A percentile compares a stretch with the other conserved stretches of the same genome.
phyloP scores from a whole-genome alignment of 2,329 filamentous ascomycete genomes.

The Cercospora zeae-maydis region DNA sequence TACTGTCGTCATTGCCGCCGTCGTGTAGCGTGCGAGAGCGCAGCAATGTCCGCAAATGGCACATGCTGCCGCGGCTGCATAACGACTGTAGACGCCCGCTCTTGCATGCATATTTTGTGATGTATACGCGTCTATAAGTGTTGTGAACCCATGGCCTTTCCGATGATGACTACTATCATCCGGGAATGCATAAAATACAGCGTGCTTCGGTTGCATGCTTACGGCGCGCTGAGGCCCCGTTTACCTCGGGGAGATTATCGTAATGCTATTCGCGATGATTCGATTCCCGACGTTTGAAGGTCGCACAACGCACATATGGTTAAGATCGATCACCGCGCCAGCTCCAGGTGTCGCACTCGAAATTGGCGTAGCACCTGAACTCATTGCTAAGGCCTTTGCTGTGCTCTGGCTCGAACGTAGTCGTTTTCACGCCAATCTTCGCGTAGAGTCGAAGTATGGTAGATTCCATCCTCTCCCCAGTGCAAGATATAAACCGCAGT shows the following conservation, averaged over 20 bases:
- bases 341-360: conserved; percentile 53
- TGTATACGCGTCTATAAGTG: neutral
- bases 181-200: neutral
- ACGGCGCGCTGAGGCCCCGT: neutral
- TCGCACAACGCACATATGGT: neutral
- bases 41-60: neutral
- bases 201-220: neutral
- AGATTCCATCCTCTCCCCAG: conserved; percentile 70
- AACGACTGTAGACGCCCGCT: neutral
- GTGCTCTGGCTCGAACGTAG: conserved; percentile 66
- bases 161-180: neutral
- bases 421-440: conserved; percentile 59
- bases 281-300: too few species aligned
- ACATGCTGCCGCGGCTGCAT: neutral
- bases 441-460: conserved; percentile 66
- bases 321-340: conserved; percentile 20
- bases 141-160: neutral
- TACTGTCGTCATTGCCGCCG: neutral
- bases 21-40: neutral
- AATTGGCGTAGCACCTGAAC: conserved; percentile 77
- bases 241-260: too few species aligned
- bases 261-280: too few species aligned
- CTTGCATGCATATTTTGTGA: neutral
- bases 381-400: conserved; percentile 74
- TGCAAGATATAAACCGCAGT: conserved; percentile 61